Percentiles rank a stretch among this genome's conserved stretches.
These are phyloP conservation scores for Aspergillus niger DNA, from an alignment of 2,329 filamentous ascomycete genomes.

Conservation along the genomic window DNA sequence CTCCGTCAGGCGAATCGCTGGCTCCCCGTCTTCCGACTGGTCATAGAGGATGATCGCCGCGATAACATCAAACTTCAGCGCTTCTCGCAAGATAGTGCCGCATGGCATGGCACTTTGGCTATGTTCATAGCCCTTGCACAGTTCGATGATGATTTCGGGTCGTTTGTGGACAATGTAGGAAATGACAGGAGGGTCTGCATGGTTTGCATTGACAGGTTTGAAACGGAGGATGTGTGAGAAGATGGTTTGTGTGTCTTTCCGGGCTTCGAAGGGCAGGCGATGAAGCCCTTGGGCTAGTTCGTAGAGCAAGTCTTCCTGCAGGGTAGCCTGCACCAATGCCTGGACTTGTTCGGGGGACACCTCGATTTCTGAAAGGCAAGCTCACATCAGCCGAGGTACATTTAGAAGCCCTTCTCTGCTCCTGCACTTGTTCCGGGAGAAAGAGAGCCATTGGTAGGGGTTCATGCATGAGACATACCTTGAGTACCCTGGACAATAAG, in stretches of 20 bases:
- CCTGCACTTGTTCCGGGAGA: neutral
- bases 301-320: constrained; percentile 86
- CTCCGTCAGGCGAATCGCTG: constrained; percentile 71
- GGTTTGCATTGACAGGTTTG: constrained; percentile 66
- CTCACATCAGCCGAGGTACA: constrained; percentile 13
- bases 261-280: constrained; percentile 88
- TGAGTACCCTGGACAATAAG: constrained; percentile 88
- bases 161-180: constrained; percentile 85
- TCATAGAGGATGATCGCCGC: constrained; percentile 92
- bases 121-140: constrained; percentile 87
- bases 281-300: constrained; percentile 80
- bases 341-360: constrained; percentile 84
- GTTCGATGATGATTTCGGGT: constrained; percentile 81
- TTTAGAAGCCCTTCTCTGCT: neutral
- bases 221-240: constrained; percentile 95
- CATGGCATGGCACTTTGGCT: constrained; percentile 90
- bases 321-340: constrained; percentile 78
- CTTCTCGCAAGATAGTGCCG: constrained; percentile 84
- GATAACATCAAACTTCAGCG: constrained; percentile 86
- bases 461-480: constrained; percentile 54
- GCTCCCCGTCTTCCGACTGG: constrained; percentile 73
- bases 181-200: constrained; percentile 79
- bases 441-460: neutral
- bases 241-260: constrained; percentile 93
- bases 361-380: constrained; percentile 67